These are phyloP conservation scores for Tetrahymena thermophila DNA, from an alignment of 73 alveolate species.

Conservation along the genomic window DNA sequence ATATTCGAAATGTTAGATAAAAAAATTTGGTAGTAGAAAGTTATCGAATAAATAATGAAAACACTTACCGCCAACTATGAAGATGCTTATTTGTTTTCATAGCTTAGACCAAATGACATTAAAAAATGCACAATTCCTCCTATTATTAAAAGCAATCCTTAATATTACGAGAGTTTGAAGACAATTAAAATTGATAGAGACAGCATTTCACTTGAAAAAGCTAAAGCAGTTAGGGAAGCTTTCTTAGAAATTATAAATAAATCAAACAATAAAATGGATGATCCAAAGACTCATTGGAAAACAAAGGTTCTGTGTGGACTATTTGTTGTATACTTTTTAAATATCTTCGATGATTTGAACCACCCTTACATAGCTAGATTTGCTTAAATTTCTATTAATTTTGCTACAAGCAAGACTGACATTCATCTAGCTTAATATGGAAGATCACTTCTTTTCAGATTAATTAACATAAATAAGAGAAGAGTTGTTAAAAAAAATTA, in stretches of 20 bases:
- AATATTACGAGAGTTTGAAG: not conserved
- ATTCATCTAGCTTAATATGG: not conserved
- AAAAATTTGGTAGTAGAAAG: not conserved
- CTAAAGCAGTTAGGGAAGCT: not conserved
- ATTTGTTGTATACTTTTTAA: not conserved
- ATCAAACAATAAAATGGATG: not conserved
- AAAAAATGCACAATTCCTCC: not conserved
- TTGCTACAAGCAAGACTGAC: not conserved
- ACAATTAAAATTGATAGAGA: not conserved
- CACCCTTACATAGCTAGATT: not conserved
- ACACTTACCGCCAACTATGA: not conserved
- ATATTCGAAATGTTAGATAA: not conserved
- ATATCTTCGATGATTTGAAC: not conserved
- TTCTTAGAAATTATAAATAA: not conserved
- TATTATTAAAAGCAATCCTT: not conserved
- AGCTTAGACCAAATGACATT: not conserved
- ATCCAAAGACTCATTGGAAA: not conserved
- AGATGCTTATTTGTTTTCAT: not conserved
- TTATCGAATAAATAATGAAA: not conserved
- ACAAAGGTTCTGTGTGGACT: not conserved
- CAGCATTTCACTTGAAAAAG: not conserved
- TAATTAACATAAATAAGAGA: not conserved
- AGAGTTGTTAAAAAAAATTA: not conserved
- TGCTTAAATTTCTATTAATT: not conserved
- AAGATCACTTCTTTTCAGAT: not conserved